Percentiles rank a stretch among this genome's conserved stretches.
Conservation (phyloP, 345 rosid genomes). For the Combretum micranthum region DNA sequence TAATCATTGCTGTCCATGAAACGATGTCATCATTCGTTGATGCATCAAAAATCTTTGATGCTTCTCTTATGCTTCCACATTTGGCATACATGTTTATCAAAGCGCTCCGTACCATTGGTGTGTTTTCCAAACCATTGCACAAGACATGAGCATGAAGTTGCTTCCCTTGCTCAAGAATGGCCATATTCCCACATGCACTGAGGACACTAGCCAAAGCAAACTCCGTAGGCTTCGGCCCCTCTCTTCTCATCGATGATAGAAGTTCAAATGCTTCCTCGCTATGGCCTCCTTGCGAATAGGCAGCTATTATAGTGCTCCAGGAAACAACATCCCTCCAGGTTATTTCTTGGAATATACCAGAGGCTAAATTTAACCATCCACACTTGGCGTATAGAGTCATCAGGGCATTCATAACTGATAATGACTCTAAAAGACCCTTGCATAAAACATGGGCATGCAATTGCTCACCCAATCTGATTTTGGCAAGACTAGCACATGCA, state of each 20-base stretch:
- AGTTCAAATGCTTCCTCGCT: conserved; percentile 61
- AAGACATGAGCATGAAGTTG: conserved; percentile 66
- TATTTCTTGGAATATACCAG: conserved; percentile 49
- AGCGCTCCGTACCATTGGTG: conserved; percentile 43
- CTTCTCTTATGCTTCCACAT: conserved; percentile 74
- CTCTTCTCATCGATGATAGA: conserved; percentile 73
- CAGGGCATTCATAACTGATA: conserved; percentile 66
- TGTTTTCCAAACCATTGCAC: conserved; percentile 47
- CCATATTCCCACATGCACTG: conserved; percentile 76
- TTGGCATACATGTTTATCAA: conserved; percentile 84
- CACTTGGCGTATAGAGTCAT: conserved; percentile 74
- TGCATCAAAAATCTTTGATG: conserved; percentile 55
- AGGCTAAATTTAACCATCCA: conserved; percentile 44
- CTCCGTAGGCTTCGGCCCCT: conserved; percentile 66
- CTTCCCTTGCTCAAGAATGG: conserved; percentile 72
- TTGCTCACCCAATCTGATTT: conserved; percentile 72
- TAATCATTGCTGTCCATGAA: conserved; percentile 86
- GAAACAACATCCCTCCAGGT: conserved; percentile 58
- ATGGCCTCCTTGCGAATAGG: conserved; percentile 60
- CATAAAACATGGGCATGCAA: conserved; percentile 56
- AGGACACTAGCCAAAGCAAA: conserved; percentile 71
- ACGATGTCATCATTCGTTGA: conserved; percentile 41
- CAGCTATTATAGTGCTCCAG: conserved; percentile 80
- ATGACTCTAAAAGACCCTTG: conserved; percentile 37
- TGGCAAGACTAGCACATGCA: conserved; percentile 53